Evolutionary conservation across 352 stramenopile genomes (phyloP).

Genomic region (Phytopythium kandeliae): DNA sequence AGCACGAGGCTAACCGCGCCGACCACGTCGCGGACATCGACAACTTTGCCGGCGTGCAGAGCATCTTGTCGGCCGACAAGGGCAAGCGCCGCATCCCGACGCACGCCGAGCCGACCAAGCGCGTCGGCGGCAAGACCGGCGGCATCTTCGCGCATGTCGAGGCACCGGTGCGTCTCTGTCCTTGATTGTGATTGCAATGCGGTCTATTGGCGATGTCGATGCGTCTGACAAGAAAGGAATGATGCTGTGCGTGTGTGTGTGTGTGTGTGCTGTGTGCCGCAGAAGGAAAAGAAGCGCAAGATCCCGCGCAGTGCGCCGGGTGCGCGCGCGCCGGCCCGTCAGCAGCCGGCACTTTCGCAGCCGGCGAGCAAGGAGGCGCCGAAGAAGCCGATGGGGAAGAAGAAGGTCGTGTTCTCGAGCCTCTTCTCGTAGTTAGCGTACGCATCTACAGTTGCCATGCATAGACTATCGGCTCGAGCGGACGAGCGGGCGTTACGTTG

Average conservation of each 20-base stretch:
- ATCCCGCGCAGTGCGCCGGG: conserved; percentile 5
- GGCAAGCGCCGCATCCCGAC: conserved; percentile 60
- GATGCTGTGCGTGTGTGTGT: too few relatives aligned
- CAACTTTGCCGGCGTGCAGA: conserved; percentile 80
- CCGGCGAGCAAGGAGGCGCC: conserved; percentile 1
- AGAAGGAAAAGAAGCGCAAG: conserved; percentile 71
- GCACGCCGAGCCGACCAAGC: conserved; percentile 36
- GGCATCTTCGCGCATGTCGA: conserved; percentile 84
- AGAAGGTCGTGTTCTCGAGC: conserved; percentile 79
- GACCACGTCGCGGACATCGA: conserved; percentile 82
- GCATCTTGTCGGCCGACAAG: conserved; percentile 72
- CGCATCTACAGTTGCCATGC: too few relatives aligned
- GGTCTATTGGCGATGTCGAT: not conserved
- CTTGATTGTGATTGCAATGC: not conserved
- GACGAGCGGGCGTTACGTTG: too few relatives aligned
- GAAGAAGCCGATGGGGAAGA: conserved; percentile 51
- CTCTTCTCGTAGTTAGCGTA: conserved; percentile 62
- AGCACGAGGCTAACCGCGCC: conserved; percentile 64
- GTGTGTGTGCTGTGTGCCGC: not conserved
- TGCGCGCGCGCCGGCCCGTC: not conserved
- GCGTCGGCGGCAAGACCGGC: conserved; percentile 64
- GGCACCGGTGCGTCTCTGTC: conserved; percentile 24
- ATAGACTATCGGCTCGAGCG: too few relatives aligned
- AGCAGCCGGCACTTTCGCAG: conserved; percentile 1
- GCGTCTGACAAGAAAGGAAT: conserved; percentile 4